Base-by-base conservation (phyloP, 331 rosid genomes). In the Dryas integrifolia region DNA sequence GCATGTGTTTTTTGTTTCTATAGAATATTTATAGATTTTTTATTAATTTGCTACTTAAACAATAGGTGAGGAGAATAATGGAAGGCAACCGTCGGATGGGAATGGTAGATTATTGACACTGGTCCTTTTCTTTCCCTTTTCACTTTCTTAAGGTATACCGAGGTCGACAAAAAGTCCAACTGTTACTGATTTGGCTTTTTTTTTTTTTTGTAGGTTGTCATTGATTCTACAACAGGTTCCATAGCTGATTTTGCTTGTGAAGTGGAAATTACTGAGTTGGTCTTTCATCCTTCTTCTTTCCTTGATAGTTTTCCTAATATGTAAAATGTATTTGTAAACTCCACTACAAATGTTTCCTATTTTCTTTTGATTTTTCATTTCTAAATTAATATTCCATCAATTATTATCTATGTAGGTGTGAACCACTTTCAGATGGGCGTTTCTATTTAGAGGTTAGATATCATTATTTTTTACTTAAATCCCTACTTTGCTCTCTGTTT, bases 51-150 rank as follows among this genome's bases (percentile, higher is more conserved):
- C 60, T 26, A 72, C 51, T 77, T 59, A 52, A 73, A 57, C 24
- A 44, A 86, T 87, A 95, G 99, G 88, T 95, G 72, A 89, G 99
- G 88, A 92, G 99, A 81, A 81, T 89, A 84, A 91, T 95, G 97
- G 98, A 89, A 87, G 99, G 99, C 82, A 92, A 88, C 76, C 99
- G 79, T 79, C 91, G 99, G 58, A 95, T 95, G 99, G 99, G 99
- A 89, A 95, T 95, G 99, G 99, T 95, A 89, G 72, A 62, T 80
- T 86, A 70, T 67, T 79, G 77, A 58, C 69, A 57, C 69, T 77
- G 77, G 68, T 76, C 79, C 70, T 58, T 67, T 80, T 63, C 65
- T 77, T 83, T 79, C 58, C 51, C 58, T 44, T 74, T 77, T 60
- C 35, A 58, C 52, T 11, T 80, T 65, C 77, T 75, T 68, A 53